These are phyloP conservation scores for Calamus simplicifolius DNA, from an alignment of 176 grass and related monocot genomes.

Conservation along the genomic window DNA sequence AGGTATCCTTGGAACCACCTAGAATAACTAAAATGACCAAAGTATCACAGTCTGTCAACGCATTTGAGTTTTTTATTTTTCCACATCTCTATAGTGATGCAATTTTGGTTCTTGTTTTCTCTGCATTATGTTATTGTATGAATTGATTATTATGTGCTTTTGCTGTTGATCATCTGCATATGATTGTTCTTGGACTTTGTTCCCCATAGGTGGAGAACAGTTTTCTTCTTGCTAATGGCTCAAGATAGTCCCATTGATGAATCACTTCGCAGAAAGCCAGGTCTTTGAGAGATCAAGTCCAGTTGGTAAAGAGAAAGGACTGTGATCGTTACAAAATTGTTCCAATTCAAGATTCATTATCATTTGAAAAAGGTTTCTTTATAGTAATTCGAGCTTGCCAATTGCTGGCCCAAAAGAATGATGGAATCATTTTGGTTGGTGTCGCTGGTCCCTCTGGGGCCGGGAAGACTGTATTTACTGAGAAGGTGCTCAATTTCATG, in stretches of 20 bases:
- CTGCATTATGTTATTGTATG: too few species aligned
- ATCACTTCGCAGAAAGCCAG: conserved; percentile 50
- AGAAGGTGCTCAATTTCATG: conserved; percentile 96
- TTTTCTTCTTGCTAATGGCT: conserved; percentile 34
- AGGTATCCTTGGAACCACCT: too few species aligned
- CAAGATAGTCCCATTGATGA: conserved; percentile 39
- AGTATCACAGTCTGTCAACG: too few species aligned
- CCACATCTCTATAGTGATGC: too few species aligned
- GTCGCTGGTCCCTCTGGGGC: conserved; percentile 89
- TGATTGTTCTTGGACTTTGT: too few species aligned
- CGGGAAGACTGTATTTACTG: conserved; percentile 92
- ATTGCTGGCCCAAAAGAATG: conserved; percentile 68
- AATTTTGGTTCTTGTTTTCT: too few species aligned
- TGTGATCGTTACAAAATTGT: conserved; percentile 68
- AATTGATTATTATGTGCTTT: too few species aligned
- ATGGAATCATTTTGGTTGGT: conserved; percentile 79
- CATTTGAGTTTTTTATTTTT: too few species aligned
- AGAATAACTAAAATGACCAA: too few species aligned
- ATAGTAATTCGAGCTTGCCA: conserved; percentile 84
- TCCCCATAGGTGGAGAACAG: too few species aligned
- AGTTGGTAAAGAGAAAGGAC: conserved; percentile 79
- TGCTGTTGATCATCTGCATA: too few species aligned
- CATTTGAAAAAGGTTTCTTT: conserved; percentile 98
- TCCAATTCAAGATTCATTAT: conserved; percentile 60
- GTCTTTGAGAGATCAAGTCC: conserved; percentile 87